Conservation (phyloP, 2,329 filamentous ascomycete species). For the Cercospora beticola region DNA sequence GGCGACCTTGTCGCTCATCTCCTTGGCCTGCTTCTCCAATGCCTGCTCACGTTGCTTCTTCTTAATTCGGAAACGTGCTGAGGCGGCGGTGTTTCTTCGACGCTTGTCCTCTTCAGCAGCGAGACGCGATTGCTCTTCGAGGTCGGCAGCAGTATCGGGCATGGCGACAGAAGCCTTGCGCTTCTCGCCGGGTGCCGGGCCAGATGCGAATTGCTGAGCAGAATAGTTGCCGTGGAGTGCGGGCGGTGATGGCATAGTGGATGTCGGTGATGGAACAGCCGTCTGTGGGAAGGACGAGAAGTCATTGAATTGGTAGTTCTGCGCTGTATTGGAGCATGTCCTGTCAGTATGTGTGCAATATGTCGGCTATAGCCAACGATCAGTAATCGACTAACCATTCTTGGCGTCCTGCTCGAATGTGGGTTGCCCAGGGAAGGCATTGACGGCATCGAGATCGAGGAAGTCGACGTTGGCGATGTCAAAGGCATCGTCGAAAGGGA, state of each 20-base stretch:
- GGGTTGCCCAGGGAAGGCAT: slow-evolving; percentile 8
- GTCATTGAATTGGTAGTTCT: slow-evolving; percentile 49
- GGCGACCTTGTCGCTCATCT: slow-evolving; percentile 51
- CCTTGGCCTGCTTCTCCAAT: slow-evolving; percentile 53
- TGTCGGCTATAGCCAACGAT: not conserved
- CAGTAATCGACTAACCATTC: slow-evolving; percentile 21
- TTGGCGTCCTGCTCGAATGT: slow-evolving; percentile 16
- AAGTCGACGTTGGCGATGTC: slow-evolving; percentile 62
- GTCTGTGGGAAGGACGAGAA: slow-evolving; percentile 43
- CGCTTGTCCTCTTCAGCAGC: slow-evolving; percentile 56
- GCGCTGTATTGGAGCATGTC: slow-evolving; percentile 20
- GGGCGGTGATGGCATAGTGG: slow-evolving; percentile 30
- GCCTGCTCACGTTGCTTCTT: slow-evolving; percentile 57
- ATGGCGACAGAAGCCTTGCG: slow-evolving; percentile 45
- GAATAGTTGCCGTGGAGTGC: slow-evolving; percentile 33
- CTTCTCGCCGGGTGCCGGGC: slow-evolving; percentile 43
- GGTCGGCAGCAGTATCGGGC: slow-evolving; percentile 36
- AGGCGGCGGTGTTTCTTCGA: slow-evolving; percentile 54
- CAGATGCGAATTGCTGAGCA: slow-evolving; percentile 26
- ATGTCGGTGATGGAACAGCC: slow-evolving; percentile 28
- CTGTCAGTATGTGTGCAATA: slow-evolving; percentile 13
- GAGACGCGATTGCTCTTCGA: slow-evolving; percentile 49
- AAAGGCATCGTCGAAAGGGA: slow-evolving; percentile 57
- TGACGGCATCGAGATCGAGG: slow-evolving; percentile 62
- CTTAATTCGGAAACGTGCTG: slow-evolving; percentile 55